These are phyloP conservation scores for Penicillium robsamsonii DNA, from an alignment of 495 filamentous ascomycete species.

Conservation along the genomic window DNA sequence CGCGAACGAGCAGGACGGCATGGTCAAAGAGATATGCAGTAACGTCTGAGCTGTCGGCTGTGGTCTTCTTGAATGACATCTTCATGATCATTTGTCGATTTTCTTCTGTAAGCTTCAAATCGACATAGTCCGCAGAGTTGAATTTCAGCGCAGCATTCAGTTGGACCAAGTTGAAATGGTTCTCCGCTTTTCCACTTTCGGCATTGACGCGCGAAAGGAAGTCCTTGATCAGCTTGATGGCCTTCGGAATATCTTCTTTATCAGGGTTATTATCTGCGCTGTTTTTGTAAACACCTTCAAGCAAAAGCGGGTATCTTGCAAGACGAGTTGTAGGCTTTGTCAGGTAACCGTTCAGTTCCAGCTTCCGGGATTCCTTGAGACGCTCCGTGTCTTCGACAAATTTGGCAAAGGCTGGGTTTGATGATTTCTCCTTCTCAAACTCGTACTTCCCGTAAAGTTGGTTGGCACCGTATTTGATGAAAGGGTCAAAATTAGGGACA, in stretches of 20 bases:
- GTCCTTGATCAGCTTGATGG: conserved; percentile 79
- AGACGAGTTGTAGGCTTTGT: conserved; percentile 97
- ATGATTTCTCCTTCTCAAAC: conserved; percentile 91
- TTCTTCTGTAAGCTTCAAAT: conserved; percentile 92
- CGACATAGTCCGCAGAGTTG: conserved; percentile 80
- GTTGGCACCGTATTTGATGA: conserved; percentile 95
- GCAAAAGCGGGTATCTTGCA: conserved; percentile 87
- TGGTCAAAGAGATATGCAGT: conserved; percentile 96
- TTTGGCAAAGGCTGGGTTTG: conserved; percentile 79
- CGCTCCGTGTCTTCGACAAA: conserved; percentile 98
- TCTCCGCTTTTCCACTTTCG: conserved; percentile 96
- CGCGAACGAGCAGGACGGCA: conserved; percentile 81
- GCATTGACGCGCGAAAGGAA: conserved; percentile 85
- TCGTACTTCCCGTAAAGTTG: conserved; percentile 97
- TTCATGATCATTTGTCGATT: conserved; percentile 91
- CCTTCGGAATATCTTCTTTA: conserved; percentile 85
- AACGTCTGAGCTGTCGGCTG: conserved; percentile 83
- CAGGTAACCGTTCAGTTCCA: conserved; percentile 96
- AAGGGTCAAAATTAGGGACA: conserved; percentile 89
- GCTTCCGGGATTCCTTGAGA: conserved; percentile 91
- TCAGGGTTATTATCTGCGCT: conserved; percentile 85
- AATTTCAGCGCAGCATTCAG: conserved; percentile 89
- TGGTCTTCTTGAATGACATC: conserved; percentile 85
- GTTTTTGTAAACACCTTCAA: conserved; percentile 89
- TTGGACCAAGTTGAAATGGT: conserved; percentile 92